phyloP scores from a whole-genome alignment of 2,329 filamentous ascomycete genomes.

The Dactylellina parvicollis region DNA sequence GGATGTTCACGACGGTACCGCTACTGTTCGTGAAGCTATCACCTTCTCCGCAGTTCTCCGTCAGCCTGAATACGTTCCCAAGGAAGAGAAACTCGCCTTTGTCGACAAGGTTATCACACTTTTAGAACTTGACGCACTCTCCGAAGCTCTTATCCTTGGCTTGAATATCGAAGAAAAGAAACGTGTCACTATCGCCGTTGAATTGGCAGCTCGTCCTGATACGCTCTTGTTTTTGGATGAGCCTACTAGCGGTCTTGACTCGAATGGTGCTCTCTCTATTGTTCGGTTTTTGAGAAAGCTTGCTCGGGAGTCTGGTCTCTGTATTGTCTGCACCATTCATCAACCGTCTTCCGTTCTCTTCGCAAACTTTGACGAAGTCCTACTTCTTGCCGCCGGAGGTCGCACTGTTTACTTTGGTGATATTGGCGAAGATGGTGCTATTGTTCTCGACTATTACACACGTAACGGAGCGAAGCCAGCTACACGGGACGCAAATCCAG shows the following conservation, averaged over 20 bases:
- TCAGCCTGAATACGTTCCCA: constrained; percentile 68
- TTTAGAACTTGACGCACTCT: constrained; percentile 72
- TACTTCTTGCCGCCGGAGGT: constrained; percentile 74
- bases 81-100: constrained; percentile 72
- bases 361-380: constrained; percentile 77
- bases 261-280: constrained; percentile 74
- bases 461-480: constrained; percentile 56
- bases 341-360: constrained; percentile 76
- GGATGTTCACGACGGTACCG: constrained; percentile 75
- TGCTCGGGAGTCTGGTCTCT: constrained; percentile 70
- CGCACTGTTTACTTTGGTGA: constrained; percentile 79
- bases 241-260: constrained; percentile 76
- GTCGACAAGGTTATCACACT: constrained; percentile 74
- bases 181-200: constrained; percentile 77
- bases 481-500: constrained; percentile 61
- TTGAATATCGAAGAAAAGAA: constrained; percentile 77
- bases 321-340: constrained; percentile 78
- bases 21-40: constrained; percentile 74
- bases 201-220: constrained; percentile 75
- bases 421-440: constrained; percentile 73
- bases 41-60: constrained; percentile 75
- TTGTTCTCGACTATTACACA: constrained; percentile 74
- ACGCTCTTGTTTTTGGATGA: constrained; percentile 77
- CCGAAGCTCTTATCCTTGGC: constrained; percentile 72
- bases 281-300: constrained; percentile 76